These are phyloP conservation scores for Fusarium guadeloupense DNA, from an alignment of 2,329 filamentous ascomycete genomes.

Conservation along the genomic window DNA sequence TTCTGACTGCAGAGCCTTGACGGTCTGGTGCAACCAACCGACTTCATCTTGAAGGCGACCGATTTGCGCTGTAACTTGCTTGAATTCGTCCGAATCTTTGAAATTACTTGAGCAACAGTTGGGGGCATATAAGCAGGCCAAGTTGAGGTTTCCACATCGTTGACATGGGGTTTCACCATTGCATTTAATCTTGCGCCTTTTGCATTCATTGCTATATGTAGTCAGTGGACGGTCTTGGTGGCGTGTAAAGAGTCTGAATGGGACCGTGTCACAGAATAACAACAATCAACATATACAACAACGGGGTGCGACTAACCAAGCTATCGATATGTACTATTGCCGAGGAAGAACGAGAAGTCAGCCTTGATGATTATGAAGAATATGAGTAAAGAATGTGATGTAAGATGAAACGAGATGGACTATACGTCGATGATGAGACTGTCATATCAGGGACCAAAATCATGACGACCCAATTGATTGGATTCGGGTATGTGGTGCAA, in stretches of 20 bases:
- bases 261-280: neutral
- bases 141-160: slow-evolving; percentile 73
- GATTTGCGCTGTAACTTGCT: slow-evolving; percentile 79
- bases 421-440: neutral
- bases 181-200: slow-evolving; percentile 79
- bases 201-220: slow-evolving; percentile 71
- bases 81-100: slow-evolving; percentile 93
- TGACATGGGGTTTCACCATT: slow-evolving; percentile 75
- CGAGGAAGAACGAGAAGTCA: slow-evolving; percentile 26
- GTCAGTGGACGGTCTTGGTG: neutral
- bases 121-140: slow-evolving; percentile 71
- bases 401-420: neutral
- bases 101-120: slow-evolving; percentile 80
- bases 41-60: slow-evolving; percentile 84
- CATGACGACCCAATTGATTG: slow-evolving; percentile 1
- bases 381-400: neutral
- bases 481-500: slow-evolving; percentile 22
- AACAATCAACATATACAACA: neutral
- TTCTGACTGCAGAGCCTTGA: slow-evolving; percentile 73
- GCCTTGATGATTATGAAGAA: slow-evolving; percentile 9
- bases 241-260: neutral
- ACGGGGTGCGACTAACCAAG: slow-evolving; percentile 59
- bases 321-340: slow-evolving; percentile 67
- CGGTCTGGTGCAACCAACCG: slow-evolving; percentile 75
- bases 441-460: no score